Conservation (phyloP, 192 early-diverging fungal species). For the Pecoramyces ruminantium region DNA sequence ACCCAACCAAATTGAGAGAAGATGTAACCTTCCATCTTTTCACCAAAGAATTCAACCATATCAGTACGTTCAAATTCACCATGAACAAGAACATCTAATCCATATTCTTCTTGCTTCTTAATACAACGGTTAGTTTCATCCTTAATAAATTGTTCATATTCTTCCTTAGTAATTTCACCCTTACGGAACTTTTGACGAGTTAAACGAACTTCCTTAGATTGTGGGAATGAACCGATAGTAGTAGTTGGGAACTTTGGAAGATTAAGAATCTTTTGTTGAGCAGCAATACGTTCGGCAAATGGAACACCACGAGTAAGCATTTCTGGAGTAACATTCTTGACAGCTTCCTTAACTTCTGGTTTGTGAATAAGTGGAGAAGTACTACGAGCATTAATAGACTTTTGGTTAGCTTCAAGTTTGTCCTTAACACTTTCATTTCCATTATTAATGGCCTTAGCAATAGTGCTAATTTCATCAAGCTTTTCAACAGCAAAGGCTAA, state of each 20-base stretch:
- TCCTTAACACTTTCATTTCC: slow-evolving; percentile 40
- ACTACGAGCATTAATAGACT: slow-evolving; percentile 43
- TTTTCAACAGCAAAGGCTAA: slow-evolving; percentile 14
- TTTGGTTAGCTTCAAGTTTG: slow-evolving; percentile 50
- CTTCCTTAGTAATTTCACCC: slow-evolving; percentile 42
- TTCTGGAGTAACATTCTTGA: slow-evolving; percentile 42
- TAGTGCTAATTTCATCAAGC: not conserved
- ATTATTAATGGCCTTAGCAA: slow-evolving; percentile 20
- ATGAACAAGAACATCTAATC: slow-evolving; percentile 90
- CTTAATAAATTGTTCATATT: slow-evolving; percentile 74
- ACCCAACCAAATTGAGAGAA: slow-evolving; percentile 96
- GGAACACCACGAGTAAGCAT: slow-evolving; percentile 57
- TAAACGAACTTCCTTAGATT: slow-evolving; percentile 89
- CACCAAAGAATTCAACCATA: slow-evolving; percentile 95
- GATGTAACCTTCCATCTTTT: slow-evolving; percentile 79
- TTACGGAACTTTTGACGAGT: slow-evolving; percentile 79
- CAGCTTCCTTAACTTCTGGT: slow-evolving; percentile 57
- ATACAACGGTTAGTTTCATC: slow-evolving; percentile 70
- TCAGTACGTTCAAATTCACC: slow-evolving; percentile 94
- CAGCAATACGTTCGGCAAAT: slow-evolving; percentile 51
- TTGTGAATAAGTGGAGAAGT: slow-evolving; percentile 69
- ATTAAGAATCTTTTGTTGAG: slow-evolving; percentile 58
- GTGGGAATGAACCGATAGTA: slow-evolving; percentile 96
- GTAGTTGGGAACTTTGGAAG: slow-evolving; percentile 90
- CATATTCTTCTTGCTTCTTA: slow-evolving; percentile 72